A percentile compares a stretch with the other conserved stretches of the same genome.
Conservation (phyloP, 768 basidiomycete species). For the Podaxis rugospora region DNA sequence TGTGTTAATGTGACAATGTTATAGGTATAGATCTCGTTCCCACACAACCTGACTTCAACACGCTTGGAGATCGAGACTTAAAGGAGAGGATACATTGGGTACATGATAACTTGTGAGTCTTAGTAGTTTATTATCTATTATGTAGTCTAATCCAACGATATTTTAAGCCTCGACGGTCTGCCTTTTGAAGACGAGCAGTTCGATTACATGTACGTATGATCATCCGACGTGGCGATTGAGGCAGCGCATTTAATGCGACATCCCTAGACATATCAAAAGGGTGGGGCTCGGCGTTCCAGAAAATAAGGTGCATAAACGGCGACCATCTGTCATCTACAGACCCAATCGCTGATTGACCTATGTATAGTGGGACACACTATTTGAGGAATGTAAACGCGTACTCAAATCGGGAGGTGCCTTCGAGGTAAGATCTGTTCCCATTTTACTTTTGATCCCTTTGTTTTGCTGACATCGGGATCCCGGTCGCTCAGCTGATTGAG, state of each 20-base stretch:
- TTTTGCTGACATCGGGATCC: neutral
- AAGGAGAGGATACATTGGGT: slow-evolving; percentile 66
- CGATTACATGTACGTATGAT: slow-evolving; percentile 62
- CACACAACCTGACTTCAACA: slow-evolving; percentile 63
- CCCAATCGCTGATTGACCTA: neutral
- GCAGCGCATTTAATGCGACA: neutral
- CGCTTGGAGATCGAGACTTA: slow-evolving; percentile 52
- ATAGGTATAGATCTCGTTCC: slow-evolving; percentile 69
- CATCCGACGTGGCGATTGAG: slow-evolving; percentile 5
- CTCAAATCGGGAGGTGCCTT: slow-evolving; percentile 74
- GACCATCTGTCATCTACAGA: neutral
- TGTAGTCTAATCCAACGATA: slow-evolving; percentile 1
- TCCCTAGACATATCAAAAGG: slow-evolving; percentile 58
- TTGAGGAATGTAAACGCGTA: slow-evolving; percentile 67
- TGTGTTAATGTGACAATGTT: neutral
- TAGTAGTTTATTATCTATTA: neutral
- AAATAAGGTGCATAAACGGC: slow-evolving; percentile 46
- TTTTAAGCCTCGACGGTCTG: slow-evolving; percentile 55
- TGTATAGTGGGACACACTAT: slow-evolving; percentile 57
- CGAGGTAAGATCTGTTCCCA: slow-evolving; percentile 38
- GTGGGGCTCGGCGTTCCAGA: slow-evolving; percentile 75
- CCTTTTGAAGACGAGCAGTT: slow-evolving; percentile 73
- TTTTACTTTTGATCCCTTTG: neutral
- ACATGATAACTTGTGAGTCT: slow-evolving; percentile 64
- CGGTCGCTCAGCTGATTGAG: slow-evolving; percentile 52